Conservation (phyloP, 2,329 filamentous ascomycete species). For the Microsporum ferrugineum region DNA sequence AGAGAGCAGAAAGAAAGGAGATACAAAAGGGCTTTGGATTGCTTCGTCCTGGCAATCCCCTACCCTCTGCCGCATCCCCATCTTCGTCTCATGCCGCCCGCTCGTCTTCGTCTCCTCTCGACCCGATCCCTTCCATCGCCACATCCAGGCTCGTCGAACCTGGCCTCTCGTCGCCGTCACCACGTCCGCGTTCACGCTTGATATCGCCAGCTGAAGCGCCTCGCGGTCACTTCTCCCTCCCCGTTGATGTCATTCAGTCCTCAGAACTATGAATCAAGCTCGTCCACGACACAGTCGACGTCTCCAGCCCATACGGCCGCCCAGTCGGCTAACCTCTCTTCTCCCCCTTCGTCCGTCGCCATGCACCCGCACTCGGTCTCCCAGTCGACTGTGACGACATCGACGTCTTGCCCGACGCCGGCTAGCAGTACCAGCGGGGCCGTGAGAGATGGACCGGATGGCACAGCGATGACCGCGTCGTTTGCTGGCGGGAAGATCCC, state of each 20-base stretch:
- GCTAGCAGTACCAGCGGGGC: slow-evolving; percentile 34
- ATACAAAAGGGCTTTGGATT: neutral
- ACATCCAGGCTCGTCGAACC: slow-evolving; percentile 1
- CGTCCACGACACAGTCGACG: slow-evolving; percentile 33
- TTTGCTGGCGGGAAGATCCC: slow-evolving; percentile 12
- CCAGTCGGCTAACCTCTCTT: slow-evolving; percentile 31
- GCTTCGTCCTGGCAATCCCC: neutral
- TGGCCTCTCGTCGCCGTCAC: slow-evolving; percentile 1
- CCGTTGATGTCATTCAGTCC: slow-evolving; percentile 42
- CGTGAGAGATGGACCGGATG: slow-evolving; percentile 23
- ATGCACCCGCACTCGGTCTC: slow-evolving; percentile 35
- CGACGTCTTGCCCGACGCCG: slow-evolving; percentile 36
- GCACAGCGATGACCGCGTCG: slow-evolving; percentile 1
- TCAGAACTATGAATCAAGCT: slow-evolving; percentile 38
- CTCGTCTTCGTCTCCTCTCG: neutral
- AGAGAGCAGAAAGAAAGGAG: neutral
- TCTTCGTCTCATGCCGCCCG: slow-evolving; percentile 1
- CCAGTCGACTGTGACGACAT: slow-evolving; percentile 29
- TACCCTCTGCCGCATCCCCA: neutral
- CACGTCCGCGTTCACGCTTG: slow-evolving; percentile 8
- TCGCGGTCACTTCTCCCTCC: slow-evolving; percentile 23
- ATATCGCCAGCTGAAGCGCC: slow-evolving; percentile 9
- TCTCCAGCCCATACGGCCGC: slow-evolving; percentile 35
- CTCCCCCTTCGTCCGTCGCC: slow-evolving; percentile 31
- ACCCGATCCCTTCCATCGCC: neutral